These are phyloP conservation scores for Ricinus communis DNA, from an alignment of 345 rosid genomes.

Conservation along the genomic window DNA sequence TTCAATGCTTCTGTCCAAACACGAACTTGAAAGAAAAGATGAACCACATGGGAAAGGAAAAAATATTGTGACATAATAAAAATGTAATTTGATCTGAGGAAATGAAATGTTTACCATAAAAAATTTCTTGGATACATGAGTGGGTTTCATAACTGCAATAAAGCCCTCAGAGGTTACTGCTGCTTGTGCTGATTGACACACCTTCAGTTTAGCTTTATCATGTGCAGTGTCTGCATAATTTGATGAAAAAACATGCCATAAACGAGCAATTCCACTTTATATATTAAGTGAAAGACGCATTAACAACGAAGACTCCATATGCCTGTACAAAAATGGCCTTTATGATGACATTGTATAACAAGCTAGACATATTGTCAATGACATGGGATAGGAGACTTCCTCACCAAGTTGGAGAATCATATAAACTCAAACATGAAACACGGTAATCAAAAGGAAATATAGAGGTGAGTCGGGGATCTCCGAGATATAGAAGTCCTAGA, in stretches of 20 bases:
- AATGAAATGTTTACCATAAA: slow-evolving; percentile 34
- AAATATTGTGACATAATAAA: neutral
- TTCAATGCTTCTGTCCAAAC: neutral
- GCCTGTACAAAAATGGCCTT: neutral
- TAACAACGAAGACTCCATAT: neutral
- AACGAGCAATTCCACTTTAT: slow-evolving; percentile 1
- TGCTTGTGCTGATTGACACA: slow-evolving; percentile 34
- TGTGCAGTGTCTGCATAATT: slow-evolving; percentile 3
- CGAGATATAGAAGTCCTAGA: neutral
- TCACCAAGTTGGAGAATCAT: neutral
- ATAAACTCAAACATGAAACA: neutral
- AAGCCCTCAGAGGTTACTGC: slow-evolving; percentile 35
- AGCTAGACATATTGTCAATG: neutral
- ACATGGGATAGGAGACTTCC: neutral
- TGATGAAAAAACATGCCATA: neutral
- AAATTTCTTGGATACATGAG: slow-evolving; percentile 38
- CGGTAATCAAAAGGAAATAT: neutral
- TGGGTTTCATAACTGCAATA: slow-evolving; percentile 43
- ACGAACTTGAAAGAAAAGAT: neutral
- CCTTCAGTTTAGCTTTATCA: slow-evolving; percentile 29
- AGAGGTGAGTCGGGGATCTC: neutral
- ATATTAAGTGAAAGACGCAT: neutral
- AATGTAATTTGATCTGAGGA: neutral
- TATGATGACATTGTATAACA: neutral
- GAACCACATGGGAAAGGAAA: neutral